Evolutionary conservation across 495 filamentous ascomycete genomes (phyloP).

Genomic region (Staphylotrichum tortipilum): DNA sequence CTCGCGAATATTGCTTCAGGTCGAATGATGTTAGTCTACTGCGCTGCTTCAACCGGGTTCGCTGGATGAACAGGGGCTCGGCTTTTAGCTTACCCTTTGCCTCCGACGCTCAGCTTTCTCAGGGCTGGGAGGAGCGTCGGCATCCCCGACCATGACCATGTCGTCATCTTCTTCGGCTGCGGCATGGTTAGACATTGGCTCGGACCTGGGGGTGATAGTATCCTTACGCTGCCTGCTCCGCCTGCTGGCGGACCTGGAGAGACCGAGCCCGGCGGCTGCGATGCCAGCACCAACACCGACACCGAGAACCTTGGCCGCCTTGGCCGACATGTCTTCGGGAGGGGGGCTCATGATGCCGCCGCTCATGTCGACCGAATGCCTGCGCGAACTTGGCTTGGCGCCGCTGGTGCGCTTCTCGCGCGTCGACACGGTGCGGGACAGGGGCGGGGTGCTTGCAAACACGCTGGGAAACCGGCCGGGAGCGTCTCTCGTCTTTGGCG

Average conservation of each 20-base stretch:
- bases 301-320: conserved; percentile 47
- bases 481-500: conserved; percentile 26
- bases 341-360: conserved; percentile 41
- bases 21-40: conserved; percentile 17
- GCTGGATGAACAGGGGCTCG: conserved; percentile 15
- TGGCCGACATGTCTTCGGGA: conserved; percentile 41
- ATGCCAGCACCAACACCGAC: conserved; percentile 21
- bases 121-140: conserved; percentile 33
- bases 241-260: conserved; percentile 28
- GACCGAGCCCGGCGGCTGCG: conserved; percentile 6
- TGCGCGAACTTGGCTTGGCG: conserved; percentile 39
- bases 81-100: conserved; percentile 34
- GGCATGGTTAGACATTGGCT: conserved; percentile 10
- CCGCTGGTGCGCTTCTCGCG: conserved; percentile 37
- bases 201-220: conserved; percentile 11
- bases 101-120: conserved; percentile 36
- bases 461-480: conserved; percentile 37
- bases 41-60: not conserved
- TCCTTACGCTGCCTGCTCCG: conserved; percentile 30
- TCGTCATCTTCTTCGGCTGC: conserved; percentile 35
- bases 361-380: conserved; percentile 38
- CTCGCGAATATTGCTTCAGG: conserved; percentile 25
- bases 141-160: conserved; percentile 39
- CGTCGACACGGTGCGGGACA: conserved; percentile 43
- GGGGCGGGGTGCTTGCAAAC: conserved; percentile 43